Conservation (phyloP, 2,329 filamentous ascomycete species). For the Emergomyces pasteurianus region DNA sequence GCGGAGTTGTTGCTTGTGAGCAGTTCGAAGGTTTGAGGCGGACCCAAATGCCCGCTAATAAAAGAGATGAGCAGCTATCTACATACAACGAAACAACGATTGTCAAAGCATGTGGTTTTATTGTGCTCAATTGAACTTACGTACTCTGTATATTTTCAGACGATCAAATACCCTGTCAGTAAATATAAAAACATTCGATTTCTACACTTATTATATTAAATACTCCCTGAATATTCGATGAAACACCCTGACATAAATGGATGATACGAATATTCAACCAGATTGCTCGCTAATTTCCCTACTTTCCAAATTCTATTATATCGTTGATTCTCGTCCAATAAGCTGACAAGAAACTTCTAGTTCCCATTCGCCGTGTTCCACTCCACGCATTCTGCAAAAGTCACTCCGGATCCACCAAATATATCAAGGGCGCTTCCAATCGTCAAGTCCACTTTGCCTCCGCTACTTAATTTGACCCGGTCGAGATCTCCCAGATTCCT, state of each 20-base stretch:
- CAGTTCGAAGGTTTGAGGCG: background rate
- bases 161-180: background rate
- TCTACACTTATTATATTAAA: background rate
- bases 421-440: constrained; percentile 95
- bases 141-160: background rate
- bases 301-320: background rate
- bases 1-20: background rate
- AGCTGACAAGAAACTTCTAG: background rate
- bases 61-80: too few species aligned
- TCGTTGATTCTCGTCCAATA: background rate
- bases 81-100: background rate
- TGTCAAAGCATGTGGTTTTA: too few species aligned
- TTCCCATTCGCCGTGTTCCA: constrained; percentile 55
- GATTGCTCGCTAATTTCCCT: background rate
- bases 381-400: constrained; percentile 73
- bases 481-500: constrained; percentile 71
- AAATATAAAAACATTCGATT: background rate
- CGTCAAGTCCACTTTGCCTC: constrained; percentile 77
- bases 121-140: too few species aligned
- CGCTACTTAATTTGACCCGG: constrained; percentile 64
- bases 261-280: background rate
- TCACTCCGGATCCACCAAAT: constrained; percentile 80
- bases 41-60: too few species aligned
- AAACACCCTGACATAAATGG: background rate
- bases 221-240: background rate